Evolutionary conservation across 1,284 basidiomycete species (phyloP), one percentile per base, ranked within the genome.

Genomic region (Porphyrellus sp.): DNA sequence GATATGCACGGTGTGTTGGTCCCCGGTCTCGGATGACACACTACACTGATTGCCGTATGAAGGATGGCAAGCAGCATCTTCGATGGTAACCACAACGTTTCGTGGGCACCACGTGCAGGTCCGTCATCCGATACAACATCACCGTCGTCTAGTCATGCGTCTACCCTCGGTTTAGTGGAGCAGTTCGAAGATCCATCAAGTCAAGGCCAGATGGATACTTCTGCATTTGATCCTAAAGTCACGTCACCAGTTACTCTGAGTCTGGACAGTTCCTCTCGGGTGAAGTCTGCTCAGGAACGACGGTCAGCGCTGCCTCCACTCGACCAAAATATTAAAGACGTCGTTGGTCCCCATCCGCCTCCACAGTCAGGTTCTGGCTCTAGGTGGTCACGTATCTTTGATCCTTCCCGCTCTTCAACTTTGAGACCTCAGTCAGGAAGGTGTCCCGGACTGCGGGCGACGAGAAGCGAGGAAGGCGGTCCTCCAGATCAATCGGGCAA

Each of bases 1-100:
- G 93, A 25, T 93, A 90, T 63, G 91, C 90, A 21, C 84, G 79
- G 84, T 90, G 63, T 46, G 80, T 68, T 27, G 16, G n/a, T 45
- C 23, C 38, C 1, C 34, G 33, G 15, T 33, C 9, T 35, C 7
- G 5, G n/a, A 31, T 15, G 46, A 38, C 35, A 44, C 57, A 25
- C 8, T 51, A 51, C 34, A 16, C 52, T 61, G 43, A 55, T 47
- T 9, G 20, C 40, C 4, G 9, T 33, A 2, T 11, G 9, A 34
- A 89, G 87, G 61, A 88, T 89, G 87, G 68, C 75, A 12, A 79
- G 85, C 21, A 77, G 80, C 5, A 78, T 89, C 42, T 70, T 73
- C 15, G 74, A 70, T 27, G 74, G 78, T 7, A 77, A 79, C 52
- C 72, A 74, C 18, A 73, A 68, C n/a, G 72, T 86, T 16, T 73